Base-by-base conservation (phyloP, 140 eudicot species). In the Bidens hawaiensis region DNA sequence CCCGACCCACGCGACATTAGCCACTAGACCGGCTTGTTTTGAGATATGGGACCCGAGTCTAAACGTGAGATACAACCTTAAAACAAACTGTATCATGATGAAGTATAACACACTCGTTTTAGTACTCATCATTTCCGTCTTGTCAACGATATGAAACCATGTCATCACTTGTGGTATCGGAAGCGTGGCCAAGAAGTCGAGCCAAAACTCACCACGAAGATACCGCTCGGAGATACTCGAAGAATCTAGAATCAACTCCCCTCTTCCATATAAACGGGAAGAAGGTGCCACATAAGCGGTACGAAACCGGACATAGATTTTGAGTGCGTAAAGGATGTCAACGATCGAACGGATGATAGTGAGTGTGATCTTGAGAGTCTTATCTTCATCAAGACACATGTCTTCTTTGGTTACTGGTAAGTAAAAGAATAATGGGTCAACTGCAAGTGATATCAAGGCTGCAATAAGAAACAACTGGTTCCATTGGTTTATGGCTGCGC, bases 221-320 rank as follows among this genome's bases (percentile, higher is more conserved):
- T 90, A 90, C 54, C 85, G 78, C 24, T 71, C 57, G 5, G 97
- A 80, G 15, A 90, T 90, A 71, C 82, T 86, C 19, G 74, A 41
- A 19, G 88, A 66, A 67, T 87, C 96, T 4, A 90, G 75, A 51
- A 90, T 85, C 43, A 90, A 82, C 73, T 87, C 97, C 9, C 97
- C 97, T 64, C 96, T 79, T 43, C 97, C 97, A 68, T 78, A 82
- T 21, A 87, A 77, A 17, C 97, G 94, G 43, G 97, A 90, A 25
- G 95, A 86, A 46, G 97, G 96, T 0, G 94, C 94, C 40, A 87
- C 81, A 14, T 86, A 90, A 65, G 97, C 97, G 2, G 97, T 90
- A 30, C 84, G 82, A 46, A 90, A 87, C 72, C 75, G 70, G 43
- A 86, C 73, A 46, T 75, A 68, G 56, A 90, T 90, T 74, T 88